Base-by-base conservation (phyloP, 139 green algal species). In the Tetratostichococcus sp. region DNA sequence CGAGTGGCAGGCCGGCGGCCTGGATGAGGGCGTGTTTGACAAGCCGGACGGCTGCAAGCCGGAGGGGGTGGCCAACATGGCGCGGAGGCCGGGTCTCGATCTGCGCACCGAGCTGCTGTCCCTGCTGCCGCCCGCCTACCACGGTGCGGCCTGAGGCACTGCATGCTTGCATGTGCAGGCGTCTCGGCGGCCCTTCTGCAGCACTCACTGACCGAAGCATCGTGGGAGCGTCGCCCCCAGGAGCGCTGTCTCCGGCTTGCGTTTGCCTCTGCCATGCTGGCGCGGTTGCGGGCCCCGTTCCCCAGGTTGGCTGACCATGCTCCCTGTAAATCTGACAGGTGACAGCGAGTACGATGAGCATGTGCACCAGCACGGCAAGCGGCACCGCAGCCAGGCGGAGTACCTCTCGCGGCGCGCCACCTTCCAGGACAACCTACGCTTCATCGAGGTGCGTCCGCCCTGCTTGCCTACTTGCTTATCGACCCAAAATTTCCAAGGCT, bases 261-360 rank as follows among this genome's bases (percentile, higher is more conserved):
- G n/a, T n/a, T n/a, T n/a, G n/a, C n/a, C n/a, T n/a, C n/a, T n/a
- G n/a, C n/a, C n/a, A n/a, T n/a, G n/a, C n/a, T n/a, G n/a, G n/a
- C n/a, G n/a, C n/a, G n/a, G n/a, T n/a, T n/a, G n/a, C n/a, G n/a
- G n/a, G n/a, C n/a, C n/a, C n/a, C n/a, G n/a, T n/a, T n/a, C n/a
- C n/a, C n/a, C n/a, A n/a, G n/a, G n/a, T n/a, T n/a, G n/a, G n/a
- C n/a, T n/a, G n/a, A n/a, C n/a, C n/a, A n/a, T n/a, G n/a, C n/a
- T n/a, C n/a, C n/a, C n/a, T n/a, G n/a, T n/a, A n/a, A n/a, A n/a
- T n/a, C n/a, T n/a, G n/a, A n/a, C n/a, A 81, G 77, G 77, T 39
- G 77, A 81, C 43, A 43, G 26, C 17, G 68, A 34, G 28, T 89
- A 89, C 42, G 85, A 89, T 66, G 71, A 67, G 0, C 86, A 82